phyloP scores from a whole-genome alignment of 2,329 filamentous ascomycete genomes.

The Chrysosphaeria jannelii region DNA sequence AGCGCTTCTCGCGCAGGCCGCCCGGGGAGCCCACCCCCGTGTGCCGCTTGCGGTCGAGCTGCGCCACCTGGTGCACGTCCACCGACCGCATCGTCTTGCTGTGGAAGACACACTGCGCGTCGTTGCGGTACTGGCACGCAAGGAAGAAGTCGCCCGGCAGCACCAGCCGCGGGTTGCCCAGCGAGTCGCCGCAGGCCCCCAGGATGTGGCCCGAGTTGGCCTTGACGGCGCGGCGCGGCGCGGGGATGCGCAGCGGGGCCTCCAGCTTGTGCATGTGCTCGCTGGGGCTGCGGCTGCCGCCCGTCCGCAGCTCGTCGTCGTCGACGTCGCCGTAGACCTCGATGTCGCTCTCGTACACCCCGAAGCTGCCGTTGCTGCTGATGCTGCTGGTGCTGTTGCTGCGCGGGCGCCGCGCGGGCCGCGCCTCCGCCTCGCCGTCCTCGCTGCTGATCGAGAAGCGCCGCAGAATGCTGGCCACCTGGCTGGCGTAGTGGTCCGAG shows the following conservation, averaged over 20 bases:
- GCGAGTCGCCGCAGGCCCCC: constrained; percentile 4
- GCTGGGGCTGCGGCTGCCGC: not conserved
- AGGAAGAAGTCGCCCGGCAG: constrained; percentile 20
- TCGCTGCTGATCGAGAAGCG: constrained; percentile 6
- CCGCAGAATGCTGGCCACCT: constrained; percentile 6
- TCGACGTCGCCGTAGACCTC: constrained; percentile 2
- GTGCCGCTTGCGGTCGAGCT: constrained; percentile 1
- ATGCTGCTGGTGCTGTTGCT: constrained; percentile 2
- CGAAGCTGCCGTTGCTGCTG: constrained; percentile 2
- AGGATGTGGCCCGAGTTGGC: constrained; percentile 1
- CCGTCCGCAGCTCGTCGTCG: constrained; percentile 1
- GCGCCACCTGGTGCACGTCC: constrained; percentile 2
- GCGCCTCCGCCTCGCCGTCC: constrained; percentile 1
- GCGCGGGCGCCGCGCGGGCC: not conserved
- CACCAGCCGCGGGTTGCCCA: constrained; percentile 7
- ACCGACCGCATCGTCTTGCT: too few species aligned
- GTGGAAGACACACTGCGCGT: constrained; percentile 5
- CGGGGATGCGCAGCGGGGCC: constrained; percentile 1
- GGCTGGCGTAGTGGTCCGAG: constrained; percentile 7
- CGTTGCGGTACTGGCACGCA: constrained; percentile 6
- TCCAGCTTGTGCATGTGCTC: not conserved
- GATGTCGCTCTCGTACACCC: constrained; percentile 2
- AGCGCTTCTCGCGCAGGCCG: constrained; percentile 5
- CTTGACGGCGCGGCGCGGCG: constrained; percentile 1
- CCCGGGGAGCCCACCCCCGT: not conserved